phyloP scores from a whole-genome alignment of 345 rosid genomes.

The Aurinia saxatilis region DNA sequence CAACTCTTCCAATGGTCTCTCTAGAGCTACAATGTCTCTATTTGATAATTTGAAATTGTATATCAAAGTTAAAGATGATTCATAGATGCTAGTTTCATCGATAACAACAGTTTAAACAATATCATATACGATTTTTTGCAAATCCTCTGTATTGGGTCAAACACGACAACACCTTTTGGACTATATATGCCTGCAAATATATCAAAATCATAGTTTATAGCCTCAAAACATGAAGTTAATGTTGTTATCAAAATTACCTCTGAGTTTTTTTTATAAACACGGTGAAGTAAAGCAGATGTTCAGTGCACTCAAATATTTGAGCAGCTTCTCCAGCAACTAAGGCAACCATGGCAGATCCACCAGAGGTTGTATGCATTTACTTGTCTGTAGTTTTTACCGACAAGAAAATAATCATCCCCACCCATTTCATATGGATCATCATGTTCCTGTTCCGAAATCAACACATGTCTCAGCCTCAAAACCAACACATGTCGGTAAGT shows the following conservation, averaged over 20 bases:
- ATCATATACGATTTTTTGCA: too few species aligned
- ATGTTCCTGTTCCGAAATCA: too few species aligned
- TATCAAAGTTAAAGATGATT: too few species aligned
- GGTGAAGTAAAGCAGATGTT: constrained; percentile 53
- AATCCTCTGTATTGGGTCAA: constrained; percentile 78
- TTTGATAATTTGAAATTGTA: too few species aligned
- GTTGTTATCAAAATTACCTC: constrained; percentile 43
- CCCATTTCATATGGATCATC: constrained; percentile 99
- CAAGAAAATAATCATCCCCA: constrained; percentile 96
- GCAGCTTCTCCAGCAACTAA: constrained; percentile 98
- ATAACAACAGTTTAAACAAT: too few species aligned
- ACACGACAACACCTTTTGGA: constrained; percentile 77
- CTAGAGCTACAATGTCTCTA: too few species aligned
- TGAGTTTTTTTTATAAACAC: constrained; percentile 59
- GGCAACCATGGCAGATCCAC: constrained; percentile 81
- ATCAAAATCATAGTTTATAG: background rate
- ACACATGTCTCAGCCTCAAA: too few species aligned
- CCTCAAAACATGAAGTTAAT: background rate
- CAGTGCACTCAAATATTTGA: constrained; percentile 53
- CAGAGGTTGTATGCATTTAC: constrained; percentile 89
- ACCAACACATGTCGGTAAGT: too few species aligned
- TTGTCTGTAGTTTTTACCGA: constrained; percentile 88
- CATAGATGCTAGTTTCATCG: too few species aligned
- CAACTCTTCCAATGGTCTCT: too few species aligned
- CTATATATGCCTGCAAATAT: constrained; percentile 65